phyloP scores from a whole-genome alignment of 129 eudicot species.

The Dittrichia graveolens region DNA sequence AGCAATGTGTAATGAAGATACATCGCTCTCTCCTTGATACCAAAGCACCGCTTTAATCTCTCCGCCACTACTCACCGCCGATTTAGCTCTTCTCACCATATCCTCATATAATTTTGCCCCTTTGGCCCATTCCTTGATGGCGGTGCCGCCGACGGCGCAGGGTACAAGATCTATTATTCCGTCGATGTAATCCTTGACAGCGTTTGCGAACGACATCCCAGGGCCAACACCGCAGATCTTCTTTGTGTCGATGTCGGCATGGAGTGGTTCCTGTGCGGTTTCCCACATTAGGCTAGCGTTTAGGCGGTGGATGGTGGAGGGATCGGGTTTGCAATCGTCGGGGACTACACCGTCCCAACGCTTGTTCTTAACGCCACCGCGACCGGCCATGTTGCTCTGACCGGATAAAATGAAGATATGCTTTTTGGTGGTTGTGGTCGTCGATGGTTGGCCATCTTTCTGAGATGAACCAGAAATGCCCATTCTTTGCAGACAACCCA shows the following conservation, averaged over 20 bases:
- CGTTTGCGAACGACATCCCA: conserved; percentile 87
- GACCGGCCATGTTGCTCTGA: conserved; percentile 99
- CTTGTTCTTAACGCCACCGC: conserved; percentile 74
- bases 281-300: conserved; percentile 75
- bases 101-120: conserved; percentile 53
- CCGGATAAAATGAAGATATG: conserved; percentile 70
- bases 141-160: conserved; percentile 85
- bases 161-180: conserved; percentile 68
- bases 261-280: conserved; percentile 83
- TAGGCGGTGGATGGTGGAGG: conserved; percentile 74
- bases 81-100: conserved; percentile 64
- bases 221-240: conserved; percentile 88
- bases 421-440: conserved; percentile 39
- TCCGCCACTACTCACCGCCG: conserved; percentile 53
- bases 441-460: conserved; percentile 31
- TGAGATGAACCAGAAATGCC: conserved; percentile 35
- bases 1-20: conserved; percentile 38
- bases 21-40: conserved; percentile 96
- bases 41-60: conserved; percentile 79
- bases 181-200: conserved; percentile 51
- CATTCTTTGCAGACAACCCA: conserved; percentile 23
- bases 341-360: conserved; percentile 80
- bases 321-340: conserved; percentile 57
- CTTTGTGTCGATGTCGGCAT: conserved; percentile 69
- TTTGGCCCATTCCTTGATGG: conserved; percentile 73